Conservation (phyloP, 179 eudicot species). For the Spergularia azorica region DNA sequence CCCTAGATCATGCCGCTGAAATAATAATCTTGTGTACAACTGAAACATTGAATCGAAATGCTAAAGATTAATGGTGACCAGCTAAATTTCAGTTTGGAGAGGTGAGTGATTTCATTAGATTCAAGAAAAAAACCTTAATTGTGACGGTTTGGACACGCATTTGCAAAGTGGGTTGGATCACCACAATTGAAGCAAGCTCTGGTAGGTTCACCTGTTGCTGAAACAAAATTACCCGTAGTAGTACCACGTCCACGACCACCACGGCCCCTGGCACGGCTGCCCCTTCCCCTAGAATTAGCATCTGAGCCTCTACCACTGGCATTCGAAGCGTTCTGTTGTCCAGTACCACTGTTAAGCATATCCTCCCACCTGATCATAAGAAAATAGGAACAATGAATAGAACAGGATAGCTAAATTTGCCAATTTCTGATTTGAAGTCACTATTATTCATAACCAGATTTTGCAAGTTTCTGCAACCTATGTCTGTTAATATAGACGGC, state of each 20-base stretch:
- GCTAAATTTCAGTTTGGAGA: no score
- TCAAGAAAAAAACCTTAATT: conserved; percentile 25
- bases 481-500: no score
- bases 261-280: conserved; percentile 48
- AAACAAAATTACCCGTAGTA: conserved; percentile 61
- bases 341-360: conserved; percentile 25
- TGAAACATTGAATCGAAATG: no score
- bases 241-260: conserved; percentile 40
- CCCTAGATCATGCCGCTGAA: no score
- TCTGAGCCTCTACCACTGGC: conserved; percentile 35
- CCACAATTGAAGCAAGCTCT: conserved; percentile 78
- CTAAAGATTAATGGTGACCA: no score
- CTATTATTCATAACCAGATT: no score
- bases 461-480: no score
- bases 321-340: conserved; percentile 35
- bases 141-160: conserved; percentile 83
- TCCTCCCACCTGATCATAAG: conserved; percentile 67
- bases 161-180: conserved; percentile 93
- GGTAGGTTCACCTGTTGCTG: conserved; percentile 86
- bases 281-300: conserved; percentile 40
- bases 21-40: no score
- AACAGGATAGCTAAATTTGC: neutral
- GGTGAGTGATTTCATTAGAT: no score
- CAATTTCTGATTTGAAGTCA: neutral
- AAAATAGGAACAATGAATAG: conserved; percentile 2